Evolutionary conservation across 2,329 filamentous ascomycete genomes (phyloP).

Genomic region (Rhexocercosporidium sp.): DNA sequence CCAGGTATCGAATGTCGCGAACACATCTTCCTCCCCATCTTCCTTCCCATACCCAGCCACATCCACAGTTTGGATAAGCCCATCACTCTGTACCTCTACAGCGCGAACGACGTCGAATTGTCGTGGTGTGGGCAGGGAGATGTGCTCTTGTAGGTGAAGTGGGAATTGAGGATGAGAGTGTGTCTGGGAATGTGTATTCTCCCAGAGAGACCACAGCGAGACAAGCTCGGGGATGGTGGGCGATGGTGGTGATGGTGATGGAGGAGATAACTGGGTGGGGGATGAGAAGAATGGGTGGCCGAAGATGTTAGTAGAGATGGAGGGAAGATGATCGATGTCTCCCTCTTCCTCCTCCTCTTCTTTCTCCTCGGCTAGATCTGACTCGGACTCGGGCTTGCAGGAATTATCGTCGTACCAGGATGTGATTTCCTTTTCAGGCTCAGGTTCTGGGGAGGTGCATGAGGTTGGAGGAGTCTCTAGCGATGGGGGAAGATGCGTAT

Average conservation of each 20-base stretch:
- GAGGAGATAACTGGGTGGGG: too few relatives aligned
- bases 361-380: too few relatives aligned
- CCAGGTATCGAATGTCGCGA: background rate
- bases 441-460: too few relatives aligned
- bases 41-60: background rate
- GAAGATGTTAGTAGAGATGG: too few relatives aligned
- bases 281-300: too few relatives aligned
- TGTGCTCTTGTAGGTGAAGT: background rate
- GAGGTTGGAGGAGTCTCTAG: background rate
- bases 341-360: background rate
- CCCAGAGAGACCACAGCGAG: too few relatives aligned
- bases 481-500: background rate
- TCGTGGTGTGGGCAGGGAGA: too few relatives aligned
- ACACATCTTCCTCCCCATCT: background rate
- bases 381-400: background rate
- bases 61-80: background rate
- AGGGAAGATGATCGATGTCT: background rate
- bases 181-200: too few relatives aligned
- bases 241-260: too few relatives aligned
- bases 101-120: background rate
- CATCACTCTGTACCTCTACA: background rate
- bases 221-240: too few relatives aligned
- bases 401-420: background rate
- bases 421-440: background rate
- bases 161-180: too few relatives aligned